Conservation (phyloP, 345 rosid genomes). For the Rhizophora apiculata region DNA sequence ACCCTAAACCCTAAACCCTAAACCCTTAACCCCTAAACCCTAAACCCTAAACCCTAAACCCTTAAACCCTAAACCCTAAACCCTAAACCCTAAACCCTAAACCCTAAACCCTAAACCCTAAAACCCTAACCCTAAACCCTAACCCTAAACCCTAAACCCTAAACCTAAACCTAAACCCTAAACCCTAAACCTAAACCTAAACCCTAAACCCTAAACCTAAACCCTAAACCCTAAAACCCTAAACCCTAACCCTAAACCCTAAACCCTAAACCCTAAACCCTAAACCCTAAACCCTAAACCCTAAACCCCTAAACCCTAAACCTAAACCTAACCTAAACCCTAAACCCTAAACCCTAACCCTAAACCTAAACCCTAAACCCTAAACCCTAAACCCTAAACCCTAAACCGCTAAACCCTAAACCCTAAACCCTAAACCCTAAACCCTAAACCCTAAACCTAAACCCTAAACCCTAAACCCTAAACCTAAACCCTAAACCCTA, state of each 20-base stretch:
- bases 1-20: slow-evolving; percentile 23
- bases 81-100: not conserved
- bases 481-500: slow-evolving; percentile 27
- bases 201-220: slow-evolving; percentile 16
- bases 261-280: slow-evolving; percentile 24
- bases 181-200: slow-evolving; percentile 2
- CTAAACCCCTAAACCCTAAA: slow-evolving; percentile 21
- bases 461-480: slow-evolving; percentile 18
- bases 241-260: slow-evolving; percentile 17
- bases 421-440: slow-evolving; percentile 27
- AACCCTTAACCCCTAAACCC: slow-evolving; percentile 12
- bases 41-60: slow-evolving; percentile 1
- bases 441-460: slow-evolving; percentile 25
- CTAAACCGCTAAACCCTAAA: slow-evolving; percentile 31
- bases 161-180: slow-evolving; percentile 8
- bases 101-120: slow-evolving; percentile 13
- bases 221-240: slow-evolving; percentile 20
- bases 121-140: not conserved
- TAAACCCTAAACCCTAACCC: slow-evolving; percentile 30
- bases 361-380: slow-evolving; percentile 23
- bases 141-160: slow-evolving; percentile 2
- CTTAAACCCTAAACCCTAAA: not conserved
- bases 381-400: slow-evolving; percentile 20
- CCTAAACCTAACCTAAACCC: slow-evolving; percentile 22
- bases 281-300: slow-evolving; percentile 23